phyloP scores from a whole-genome alignment of 805 yeast species.

The Metschnikowia santaceciliae region DNA sequence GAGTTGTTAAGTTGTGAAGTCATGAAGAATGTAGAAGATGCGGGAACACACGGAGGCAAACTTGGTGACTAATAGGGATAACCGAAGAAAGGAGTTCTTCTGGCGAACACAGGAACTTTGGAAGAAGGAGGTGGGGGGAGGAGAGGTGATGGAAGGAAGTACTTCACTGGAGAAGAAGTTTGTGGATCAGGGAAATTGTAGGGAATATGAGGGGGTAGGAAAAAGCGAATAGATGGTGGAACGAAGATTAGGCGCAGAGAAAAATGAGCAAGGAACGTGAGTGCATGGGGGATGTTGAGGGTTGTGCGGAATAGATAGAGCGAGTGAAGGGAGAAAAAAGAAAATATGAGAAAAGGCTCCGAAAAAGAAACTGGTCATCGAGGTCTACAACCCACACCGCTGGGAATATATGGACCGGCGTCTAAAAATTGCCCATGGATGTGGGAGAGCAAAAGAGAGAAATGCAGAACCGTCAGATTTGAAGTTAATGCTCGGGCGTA shows the following conservation, averaged over 20 bases:
- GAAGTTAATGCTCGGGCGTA: not conserved
- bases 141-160: not conserved
- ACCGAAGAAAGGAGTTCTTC: not conserved
- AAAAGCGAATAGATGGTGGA: not conserved
- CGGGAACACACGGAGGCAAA: conserved; percentile 1
- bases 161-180: not conserved
- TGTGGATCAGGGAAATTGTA: conserved; percentile 1
- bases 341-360: not conserved
- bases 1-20: conserved; percentile 30
- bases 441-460: not conserved
- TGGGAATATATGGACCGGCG: not conserved
- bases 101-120: not conserved
- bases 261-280: conserved; percentile 4
- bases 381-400: not conserved
- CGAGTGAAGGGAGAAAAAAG: not conserved
- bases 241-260: conserved; percentile 3
- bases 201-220: not conserved
- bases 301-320: conserved; percentile 4
- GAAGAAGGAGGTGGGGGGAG: not conserved
- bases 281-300: conserved; percentile 3
- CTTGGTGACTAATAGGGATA: conserved; percentile 2
- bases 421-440: not conserved
- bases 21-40: conserved; percentile 16
- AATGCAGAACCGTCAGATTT: not conserved
- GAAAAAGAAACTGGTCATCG: conserved; percentile 4